These are phyloP conservation scores for Cystobasidium slooffiae DNA, from an alignment of 1,284 basidiomycete species.

Conservation along the genomic window DNA sequence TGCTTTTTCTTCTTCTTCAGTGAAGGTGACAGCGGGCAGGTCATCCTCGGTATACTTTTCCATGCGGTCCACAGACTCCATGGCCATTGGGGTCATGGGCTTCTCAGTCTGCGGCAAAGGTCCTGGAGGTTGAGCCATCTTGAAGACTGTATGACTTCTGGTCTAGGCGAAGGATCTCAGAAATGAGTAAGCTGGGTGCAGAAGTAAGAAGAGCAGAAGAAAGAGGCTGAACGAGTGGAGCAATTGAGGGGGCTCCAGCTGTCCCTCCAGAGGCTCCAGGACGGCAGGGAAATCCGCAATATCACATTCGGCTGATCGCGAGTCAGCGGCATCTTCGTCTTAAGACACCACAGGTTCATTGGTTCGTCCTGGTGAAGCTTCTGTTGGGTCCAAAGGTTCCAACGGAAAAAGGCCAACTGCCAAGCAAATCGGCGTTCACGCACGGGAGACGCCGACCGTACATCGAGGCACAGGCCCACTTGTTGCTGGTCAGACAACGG, in stretches of 20 bases:
- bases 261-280: not conserved
- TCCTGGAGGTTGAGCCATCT: slow-evolving; percentile 31
- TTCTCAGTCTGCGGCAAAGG: slow-evolving; percentile 13
- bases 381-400: too few relatives aligned
- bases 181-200: not conserved
- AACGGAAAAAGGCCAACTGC: not conserved
- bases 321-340: not conserved
- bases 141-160: not conserved
- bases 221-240: not conserved
- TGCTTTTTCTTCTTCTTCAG: slow-evolving; percentile 30
- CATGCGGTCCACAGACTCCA: slow-evolving; percentile 9
- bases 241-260: not conserved
- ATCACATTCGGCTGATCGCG: slow-evolving; percentile 7
- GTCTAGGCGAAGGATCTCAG: not conserved
- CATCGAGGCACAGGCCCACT: not conserved
- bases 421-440: not conserved
- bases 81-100: not conserved
- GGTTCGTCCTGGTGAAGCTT: slow-evolving; percentile 5
- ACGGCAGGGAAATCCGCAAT: not conserved
- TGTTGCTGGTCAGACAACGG: not conserved
- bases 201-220: not conserved
- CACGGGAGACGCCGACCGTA: not conserved
- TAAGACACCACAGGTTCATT: slow-evolving; percentile 5
- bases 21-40: slow-evolving; percentile 11
- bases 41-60: slow-evolving; percentile 11